These are phyloP conservation scores for Lecanosticta acicola DNA, from an alignment of 2,329 filamentous ascomycete species.

Conservation along the genomic window DNA sequence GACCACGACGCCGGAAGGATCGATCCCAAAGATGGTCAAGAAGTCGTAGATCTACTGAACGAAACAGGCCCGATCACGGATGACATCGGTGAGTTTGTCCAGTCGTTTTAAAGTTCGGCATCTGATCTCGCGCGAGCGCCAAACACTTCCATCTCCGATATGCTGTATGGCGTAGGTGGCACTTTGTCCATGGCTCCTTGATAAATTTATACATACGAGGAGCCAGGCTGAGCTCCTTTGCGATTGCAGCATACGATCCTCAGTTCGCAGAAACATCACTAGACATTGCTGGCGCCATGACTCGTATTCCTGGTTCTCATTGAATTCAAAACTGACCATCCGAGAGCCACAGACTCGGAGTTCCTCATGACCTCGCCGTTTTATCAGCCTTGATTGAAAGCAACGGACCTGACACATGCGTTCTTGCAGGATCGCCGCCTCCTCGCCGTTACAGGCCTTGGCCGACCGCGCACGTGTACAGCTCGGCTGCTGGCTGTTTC, in stretches of 20 bases:
- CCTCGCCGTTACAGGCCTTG: constrained; percentile 14
- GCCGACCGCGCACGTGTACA: constrained; percentile 15
- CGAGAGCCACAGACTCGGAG: constrained; percentile 18
- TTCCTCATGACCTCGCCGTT: constrained; percentile 24
- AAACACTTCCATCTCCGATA: constrained; percentile 21
- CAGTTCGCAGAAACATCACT: constrained; percentile 16
- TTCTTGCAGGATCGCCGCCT: constrained; percentile 7
- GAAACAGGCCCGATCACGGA: constrained; percentile 17
- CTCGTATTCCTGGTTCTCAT: constrained; percentile 1
- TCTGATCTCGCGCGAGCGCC: constrained; percentile 17
- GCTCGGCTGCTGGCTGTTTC: constrained; percentile 19
- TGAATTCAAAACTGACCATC: constrained; percentile 14
- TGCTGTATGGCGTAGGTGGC: constrained; percentile 24
- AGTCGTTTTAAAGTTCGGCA: constrained; percentile 2
- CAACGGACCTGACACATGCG: constrained; percentile 9
- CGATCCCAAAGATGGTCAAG: constrained; percentile 29
- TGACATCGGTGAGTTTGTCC: constrained; percentile 25
- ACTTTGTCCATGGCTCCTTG: constrained; percentile 14
- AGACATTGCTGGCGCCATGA: background rate
- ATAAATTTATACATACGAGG: background rate
- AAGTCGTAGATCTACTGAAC: constrained; percentile 31
- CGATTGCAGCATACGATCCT: constrained; percentile 17
- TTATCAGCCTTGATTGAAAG: constrained; percentile 15
- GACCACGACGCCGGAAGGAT: constrained; percentile 26
- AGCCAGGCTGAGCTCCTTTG: constrained; percentile 9